Conservation (phyloP, 305 asterid species). For the Fraxinus nigra region DNA sequence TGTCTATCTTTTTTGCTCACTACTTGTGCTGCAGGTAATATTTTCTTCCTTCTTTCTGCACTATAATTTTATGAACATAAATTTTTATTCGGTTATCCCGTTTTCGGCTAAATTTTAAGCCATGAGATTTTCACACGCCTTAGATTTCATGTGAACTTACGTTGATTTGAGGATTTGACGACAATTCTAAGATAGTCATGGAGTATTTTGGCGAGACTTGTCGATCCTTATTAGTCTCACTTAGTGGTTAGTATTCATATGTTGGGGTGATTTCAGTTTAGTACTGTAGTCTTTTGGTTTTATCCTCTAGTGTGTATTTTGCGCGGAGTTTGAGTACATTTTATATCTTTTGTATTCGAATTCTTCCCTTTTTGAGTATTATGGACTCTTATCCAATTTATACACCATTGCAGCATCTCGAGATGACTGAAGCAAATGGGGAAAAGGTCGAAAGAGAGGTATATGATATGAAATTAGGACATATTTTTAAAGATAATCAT, state of each 20-base stretch:
- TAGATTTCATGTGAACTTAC: not conserved
- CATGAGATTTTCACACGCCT: no score
- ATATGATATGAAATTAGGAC: not conserved
- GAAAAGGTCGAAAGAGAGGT: not conserved
- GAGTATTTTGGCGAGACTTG: not conserved
- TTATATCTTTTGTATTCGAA: not conserved
- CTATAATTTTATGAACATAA: not conserved
- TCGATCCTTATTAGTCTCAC: no score
- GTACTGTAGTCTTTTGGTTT: no score
- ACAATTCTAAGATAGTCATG: not conserved
- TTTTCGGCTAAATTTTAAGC: not conserved
- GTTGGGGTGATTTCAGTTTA: not conserved
- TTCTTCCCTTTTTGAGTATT: no score
- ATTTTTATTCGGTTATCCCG: not conserved
- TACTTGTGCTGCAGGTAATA: slow-evolving; percentile 43
- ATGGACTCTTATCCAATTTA: not conserved
- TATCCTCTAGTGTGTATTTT: no score
- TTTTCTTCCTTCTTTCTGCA: not conserved
- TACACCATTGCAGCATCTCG: slow-evolving; percentile 33
- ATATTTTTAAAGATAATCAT: slow-evolving; percentile 10
- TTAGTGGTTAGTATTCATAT: no score
- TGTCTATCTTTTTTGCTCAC: slow-evolving; percentile 29
- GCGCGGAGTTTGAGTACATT: not conserved
- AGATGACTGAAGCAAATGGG: slow-evolving; percentile 25
- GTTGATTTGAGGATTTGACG: not conserved